Evolutionary conservation across 1,284 basidiomycete species (phyloP).

Genomic region (Caloboletus firmus): DNA sequence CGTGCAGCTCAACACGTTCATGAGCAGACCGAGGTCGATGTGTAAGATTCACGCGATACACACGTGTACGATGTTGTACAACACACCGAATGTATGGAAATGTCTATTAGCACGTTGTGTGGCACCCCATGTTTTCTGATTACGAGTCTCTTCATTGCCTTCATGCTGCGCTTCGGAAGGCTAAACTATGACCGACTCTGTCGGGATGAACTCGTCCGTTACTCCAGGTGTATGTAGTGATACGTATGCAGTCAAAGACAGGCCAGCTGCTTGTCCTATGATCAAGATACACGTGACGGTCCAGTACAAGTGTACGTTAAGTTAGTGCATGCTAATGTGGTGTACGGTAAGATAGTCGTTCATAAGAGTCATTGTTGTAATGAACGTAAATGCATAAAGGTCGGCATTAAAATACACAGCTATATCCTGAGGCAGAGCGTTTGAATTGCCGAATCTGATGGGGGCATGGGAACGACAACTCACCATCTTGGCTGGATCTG

Average conservation of each 20-base stretch:
- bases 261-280: conserved; percentile 20
- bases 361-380: conserved; percentile 13
- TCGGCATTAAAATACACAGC: background rate
- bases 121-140: background rate
- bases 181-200: background rate
- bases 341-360: conserved; percentile 20
- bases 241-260: conserved; percentile 6
- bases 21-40: conserved; percentile 7
- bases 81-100: background rate
- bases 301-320: conserved; percentile 22
- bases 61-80: background rate
- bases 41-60: background rate
- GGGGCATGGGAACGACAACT: conserved; percentile 2
- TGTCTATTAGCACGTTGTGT: conserved; percentile 2
- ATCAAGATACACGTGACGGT: conserved; percentile 12
- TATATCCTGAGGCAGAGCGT: conserved; percentile 25
- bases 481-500: conserved; percentile 35
- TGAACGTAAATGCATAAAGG: conserved; percentile 8
- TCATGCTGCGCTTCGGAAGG: conserved; percentile 17
- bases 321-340: conserved; percentile 13
- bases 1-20: conserved; percentile 16
- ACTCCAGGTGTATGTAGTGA: background rate
- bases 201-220: background rate
- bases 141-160: background rate
- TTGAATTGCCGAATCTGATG: background rate